Base-by-base conservation (phyloP, 2,329 filamentous ascomycete species). In the Paraphaeosphaeria sporulosa region DNA sequence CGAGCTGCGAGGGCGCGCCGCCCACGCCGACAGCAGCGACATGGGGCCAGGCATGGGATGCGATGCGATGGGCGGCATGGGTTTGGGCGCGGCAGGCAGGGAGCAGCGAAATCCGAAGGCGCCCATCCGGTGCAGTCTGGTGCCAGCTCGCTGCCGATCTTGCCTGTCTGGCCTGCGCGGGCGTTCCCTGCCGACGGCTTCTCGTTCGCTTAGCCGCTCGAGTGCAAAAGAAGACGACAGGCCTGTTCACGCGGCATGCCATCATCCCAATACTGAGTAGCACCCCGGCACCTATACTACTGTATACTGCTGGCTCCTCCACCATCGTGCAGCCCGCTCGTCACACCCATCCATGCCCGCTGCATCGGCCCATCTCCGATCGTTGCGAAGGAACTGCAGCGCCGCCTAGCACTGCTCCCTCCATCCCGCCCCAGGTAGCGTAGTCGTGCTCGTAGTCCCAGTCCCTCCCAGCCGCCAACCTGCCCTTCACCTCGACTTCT, bases 351-450 rank as follows among this genome's bases (percentile, higher is more conserved):
- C 59, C 59, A 53, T 38, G 48, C 51, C 36, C 56, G 66, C 70
- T 67, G 64, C 68, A 69, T 70, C 56, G 64, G 63, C 60, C 64
- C 67, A 77, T 78, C 74, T 78, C 76, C 76, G 76, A 77, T 77
- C 75, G 70, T 70, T 76, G 56, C 71, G 70, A 63, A 68, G 69
- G 66, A 5, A 48, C 34, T 27, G 32, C 46, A 44, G 52, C 52
- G 52, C 30, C 10, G 30, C 30, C 34, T 42, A 17, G 32, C 36
- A 34, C 19, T 34, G 23, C n/a, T 47, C 36, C 40, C 17, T 36
- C 30, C 8, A 32, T 30, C 52, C 42, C 40, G 47, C 25, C 38
- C 47, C 12, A 40, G 30, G 8, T 17, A 19, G 32, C 30, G 3
- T 50, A 36, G 27, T 15, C 23, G 34, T 36, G 19, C 27, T 7